These are phyloP conservation scores for Phialophora macrospora DNA, from an alignment of 2,329 filamentous ascomycete genomes.

Conservation along the genomic window DNA sequence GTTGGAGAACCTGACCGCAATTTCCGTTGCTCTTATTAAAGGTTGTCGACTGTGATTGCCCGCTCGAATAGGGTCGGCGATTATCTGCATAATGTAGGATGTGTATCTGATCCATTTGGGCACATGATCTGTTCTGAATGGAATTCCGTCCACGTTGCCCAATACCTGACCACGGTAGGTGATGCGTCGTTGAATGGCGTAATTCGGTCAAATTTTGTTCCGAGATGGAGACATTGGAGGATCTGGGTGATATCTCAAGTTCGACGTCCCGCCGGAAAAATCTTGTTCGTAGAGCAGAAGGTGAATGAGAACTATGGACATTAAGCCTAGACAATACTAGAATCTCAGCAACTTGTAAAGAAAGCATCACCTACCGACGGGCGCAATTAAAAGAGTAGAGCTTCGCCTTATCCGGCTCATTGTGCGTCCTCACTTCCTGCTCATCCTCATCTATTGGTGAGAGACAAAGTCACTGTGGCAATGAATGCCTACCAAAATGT, in stretches of 20 bases:
- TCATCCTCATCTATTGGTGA: background rate
- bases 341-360: background rate
- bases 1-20: background rate
- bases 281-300: background rate
- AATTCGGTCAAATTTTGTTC: conserved; percentile 9
- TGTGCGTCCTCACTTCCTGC: background rate
- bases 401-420: background rate
- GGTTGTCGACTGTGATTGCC: background rate
- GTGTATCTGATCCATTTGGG: background rate
- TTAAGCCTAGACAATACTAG: background rate
- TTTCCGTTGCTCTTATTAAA: background rate
- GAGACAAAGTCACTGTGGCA: background rate
- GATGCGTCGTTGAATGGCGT: background rate
- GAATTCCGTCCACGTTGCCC: background rate
- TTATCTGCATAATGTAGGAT: no score
- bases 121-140: background rate
- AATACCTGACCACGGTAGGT: background rate
- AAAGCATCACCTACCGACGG: background rate
- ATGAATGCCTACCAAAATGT: background rate
- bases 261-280: background rate
- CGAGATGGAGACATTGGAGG: background rate
- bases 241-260: background rate
- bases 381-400: background rate
- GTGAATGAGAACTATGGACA: background rate
- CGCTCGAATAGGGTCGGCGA: no score